Conservation (phyloP, 805 yeast species). For the Schwanniomyces polymorphus region DNA sequence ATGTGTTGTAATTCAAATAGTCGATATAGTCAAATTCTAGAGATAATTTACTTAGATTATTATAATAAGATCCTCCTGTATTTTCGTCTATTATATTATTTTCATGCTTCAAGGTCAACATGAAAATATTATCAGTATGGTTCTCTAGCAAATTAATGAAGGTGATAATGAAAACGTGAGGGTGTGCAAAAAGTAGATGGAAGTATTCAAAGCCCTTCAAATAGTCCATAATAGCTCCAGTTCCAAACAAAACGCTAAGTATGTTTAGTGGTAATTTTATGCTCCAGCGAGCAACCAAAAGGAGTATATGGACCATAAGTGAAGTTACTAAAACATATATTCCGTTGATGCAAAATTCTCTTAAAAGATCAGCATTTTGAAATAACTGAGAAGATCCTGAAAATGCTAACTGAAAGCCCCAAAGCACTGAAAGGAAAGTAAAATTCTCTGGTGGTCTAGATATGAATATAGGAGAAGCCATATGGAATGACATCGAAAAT, state of each 20-base stretch:
- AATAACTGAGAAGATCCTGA: slow-evolving; percentile 49
- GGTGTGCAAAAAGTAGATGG: slow-evolving; percentile 37
- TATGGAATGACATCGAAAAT: slow-evolving; percentile 10
- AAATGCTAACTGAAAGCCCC: slow-evolving; percentile 55
- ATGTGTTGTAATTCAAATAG: background rate
- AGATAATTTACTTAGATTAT: slow-evolving; percentile 8
- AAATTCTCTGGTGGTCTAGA: slow-evolving; percentile 59
- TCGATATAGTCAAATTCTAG: slow-evolving; percentile 11
- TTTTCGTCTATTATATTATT: slow-evolving; percentile 2
- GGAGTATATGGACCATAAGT: slow-evolving; percentile 28
- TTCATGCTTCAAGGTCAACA: slow-evolving; percentile 40
- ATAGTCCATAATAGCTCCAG: slow-evolving; percentile 7
- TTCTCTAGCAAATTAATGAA: slow-evolving; percentile 33
- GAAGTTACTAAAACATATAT: slow-evolving; percentile 35
- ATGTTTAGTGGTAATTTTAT: slow-evolving; percentile 5
- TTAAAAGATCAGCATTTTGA: slow-evolving; percentile 41
- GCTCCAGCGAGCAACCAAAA: background rate
- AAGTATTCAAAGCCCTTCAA: slow-evolving; percentile 21
- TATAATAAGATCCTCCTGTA: slow-evolving; percentile 9
- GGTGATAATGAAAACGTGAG: slow-evolving; percentile 40
- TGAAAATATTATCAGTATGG: slow-evolving; percentile 41
- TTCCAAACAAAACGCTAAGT: slow-evolving; percentile 11
- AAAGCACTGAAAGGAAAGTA: slow-evolving; percentile 44
- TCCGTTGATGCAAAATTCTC: slow-evolving; percentile 3
- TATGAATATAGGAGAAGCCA: slow-evolving; percentile 63